Evolutionary conservation across 257 asterid genomes (phyloP).

Genomic region (Solanum bulbocastanum): DNA sequence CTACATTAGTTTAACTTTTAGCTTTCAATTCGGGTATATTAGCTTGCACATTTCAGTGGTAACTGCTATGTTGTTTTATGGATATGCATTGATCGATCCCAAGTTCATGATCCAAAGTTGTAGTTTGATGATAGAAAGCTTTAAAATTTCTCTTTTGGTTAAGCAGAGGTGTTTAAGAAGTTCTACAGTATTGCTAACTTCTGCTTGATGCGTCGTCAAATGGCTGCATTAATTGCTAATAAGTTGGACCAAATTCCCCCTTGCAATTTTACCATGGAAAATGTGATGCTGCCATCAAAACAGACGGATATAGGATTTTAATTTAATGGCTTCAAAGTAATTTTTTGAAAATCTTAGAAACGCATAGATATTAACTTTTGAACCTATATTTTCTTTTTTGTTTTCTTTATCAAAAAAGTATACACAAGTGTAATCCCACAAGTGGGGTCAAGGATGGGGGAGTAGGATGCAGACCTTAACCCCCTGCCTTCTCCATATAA

Average conservation of each 20-base stretch:
- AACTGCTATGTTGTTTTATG: neutral
- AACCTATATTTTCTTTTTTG: neutral
- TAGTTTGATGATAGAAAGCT: neutral
- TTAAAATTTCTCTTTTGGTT: neutral
- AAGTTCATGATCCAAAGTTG: neutral
- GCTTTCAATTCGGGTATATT: neutral
- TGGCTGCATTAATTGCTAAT: neutral
- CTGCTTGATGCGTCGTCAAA: neutral
- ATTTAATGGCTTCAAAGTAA: neutral
- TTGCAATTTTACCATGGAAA: neutral
- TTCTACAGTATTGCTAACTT: neutral
- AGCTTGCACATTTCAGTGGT: neutral
- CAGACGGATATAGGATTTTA: neutral
- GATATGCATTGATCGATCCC: neutral
- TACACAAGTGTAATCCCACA: neutral
- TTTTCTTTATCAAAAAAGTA: neutral
- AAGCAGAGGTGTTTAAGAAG: neutral
- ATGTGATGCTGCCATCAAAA: neutral
- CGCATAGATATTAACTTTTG: neutral
- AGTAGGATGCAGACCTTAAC: neutral
- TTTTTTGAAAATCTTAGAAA: neutral
- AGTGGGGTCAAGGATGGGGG: neutral
- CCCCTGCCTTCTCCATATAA: neutral
- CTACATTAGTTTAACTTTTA: neutral
- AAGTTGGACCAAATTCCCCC: neutral